These are phyloP conservation scores for Beta corolliflora DNA, from an alignment of 179 eudicot species.

Conservation along the genomic window DNA sequence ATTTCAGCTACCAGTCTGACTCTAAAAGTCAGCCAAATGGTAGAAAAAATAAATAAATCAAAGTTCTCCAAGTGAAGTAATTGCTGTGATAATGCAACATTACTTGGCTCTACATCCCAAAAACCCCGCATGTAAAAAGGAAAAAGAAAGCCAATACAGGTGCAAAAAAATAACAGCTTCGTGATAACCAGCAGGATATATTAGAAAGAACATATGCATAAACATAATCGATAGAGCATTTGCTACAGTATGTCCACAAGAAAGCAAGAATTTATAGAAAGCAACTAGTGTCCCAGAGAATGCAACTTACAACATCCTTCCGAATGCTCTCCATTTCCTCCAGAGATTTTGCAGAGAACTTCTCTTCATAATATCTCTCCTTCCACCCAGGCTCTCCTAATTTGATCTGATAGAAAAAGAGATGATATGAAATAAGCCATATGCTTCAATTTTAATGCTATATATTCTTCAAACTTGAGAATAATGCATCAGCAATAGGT, in stretches of 20 bases:
- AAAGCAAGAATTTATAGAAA: slow-evolving; percentile 3
- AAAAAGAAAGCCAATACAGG: not conserved
- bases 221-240: not conserved
- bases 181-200: not conserved
- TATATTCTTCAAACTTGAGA: not conserved
- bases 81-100: not conserved
- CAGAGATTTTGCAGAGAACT: slow-evolving; percentile 63
- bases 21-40: not conserved
- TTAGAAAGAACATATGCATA: not conserved
- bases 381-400: slow-evolving; percentile 95
- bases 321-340: slow-evolving; percentile 76
- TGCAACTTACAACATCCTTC: slow-evolving; percentile 80
- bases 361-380: slow-evolving; percentile 93
- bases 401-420: slow-evolving; percentile 55
- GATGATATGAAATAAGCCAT: slow-evolving; percentile 3
- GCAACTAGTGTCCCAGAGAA: not conserved
- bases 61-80: not conserved
- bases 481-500: not conserved
- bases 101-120: not conserved
- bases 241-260: not conserved
- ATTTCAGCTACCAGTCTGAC: not conserved
- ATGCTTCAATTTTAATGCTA: not conserved
- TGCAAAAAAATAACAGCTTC: not conserved
- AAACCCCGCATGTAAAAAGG: not conserved
- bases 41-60: no score